These are phyloP conservation scores for Annulohypoxylon stygium DNA, from an alignment of 495 filamentous ascomycete species.

Conservation along the genomic window DNA sequence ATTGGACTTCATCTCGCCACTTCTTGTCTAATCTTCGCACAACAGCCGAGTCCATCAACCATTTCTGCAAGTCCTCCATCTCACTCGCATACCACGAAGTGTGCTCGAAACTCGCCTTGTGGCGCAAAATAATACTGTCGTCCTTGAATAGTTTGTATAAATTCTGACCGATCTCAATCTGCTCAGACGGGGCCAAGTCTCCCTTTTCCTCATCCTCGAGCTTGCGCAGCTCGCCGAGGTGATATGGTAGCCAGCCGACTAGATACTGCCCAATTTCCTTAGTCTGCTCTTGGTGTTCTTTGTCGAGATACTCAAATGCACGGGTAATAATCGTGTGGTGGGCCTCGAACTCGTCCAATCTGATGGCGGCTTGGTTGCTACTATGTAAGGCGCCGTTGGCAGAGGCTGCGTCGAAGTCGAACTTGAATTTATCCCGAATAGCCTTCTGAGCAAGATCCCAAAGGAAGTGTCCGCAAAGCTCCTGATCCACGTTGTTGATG, in stretches of 20 bases:
- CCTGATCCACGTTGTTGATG: conserved; percentile 18
- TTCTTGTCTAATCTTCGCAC: conserved; percentile 15
- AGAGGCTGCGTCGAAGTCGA: conserved; percentile 14
- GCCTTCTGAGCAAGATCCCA: conserved; percentile 21
- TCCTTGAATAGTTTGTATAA: conserved; percentile 15
- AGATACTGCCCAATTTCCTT: conserved; percentile 6
- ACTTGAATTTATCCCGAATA: conserved; percentile 19
- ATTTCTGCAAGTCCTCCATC: conserved; percentile 2
- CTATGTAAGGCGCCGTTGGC: neutral
- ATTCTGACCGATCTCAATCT: conserved; percentile 3
- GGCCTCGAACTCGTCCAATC: conserved; percentile 9
- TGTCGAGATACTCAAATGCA: conserved; percentile 3
- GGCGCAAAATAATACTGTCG: neutral
- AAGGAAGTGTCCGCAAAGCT: conserved; percentile 15
- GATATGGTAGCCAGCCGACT: conserved; percentile 6
- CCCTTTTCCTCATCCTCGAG: conserved; percentile 19
- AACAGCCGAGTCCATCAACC: conserved; percentile 18
- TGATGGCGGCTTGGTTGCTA: conserved; percentile 7
- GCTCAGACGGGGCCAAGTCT: neutral
- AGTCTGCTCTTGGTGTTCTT: neutral
- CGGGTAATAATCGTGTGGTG: conserved; percentile 14
- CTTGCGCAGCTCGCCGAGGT: neutral
- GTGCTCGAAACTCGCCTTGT: neutral
- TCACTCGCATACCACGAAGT: neutral
- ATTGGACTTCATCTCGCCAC: conserved; percentile 1